Conservation (phyloP, 2,329 filamentous ascomycete species). For the Fusarium incarnatum region DNA sequence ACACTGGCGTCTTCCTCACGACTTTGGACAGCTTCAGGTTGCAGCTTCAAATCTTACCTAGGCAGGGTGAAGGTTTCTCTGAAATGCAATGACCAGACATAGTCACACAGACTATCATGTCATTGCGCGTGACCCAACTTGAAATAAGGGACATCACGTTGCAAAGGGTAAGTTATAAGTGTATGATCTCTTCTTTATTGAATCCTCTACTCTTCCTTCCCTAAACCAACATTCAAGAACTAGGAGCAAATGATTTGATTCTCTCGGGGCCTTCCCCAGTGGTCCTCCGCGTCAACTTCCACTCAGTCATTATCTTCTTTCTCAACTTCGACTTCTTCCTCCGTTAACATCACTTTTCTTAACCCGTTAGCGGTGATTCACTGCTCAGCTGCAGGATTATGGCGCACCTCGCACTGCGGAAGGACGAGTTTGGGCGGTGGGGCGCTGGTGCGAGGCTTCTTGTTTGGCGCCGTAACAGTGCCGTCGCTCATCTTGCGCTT, state of each 20-base stretch:
- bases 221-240: background rate
- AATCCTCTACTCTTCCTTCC: background rate
- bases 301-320: background rate
- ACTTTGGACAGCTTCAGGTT: background rate
- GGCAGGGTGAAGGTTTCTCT: background rate
- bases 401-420: constrained; percentile 1
- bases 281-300: background rate
- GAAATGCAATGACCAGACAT: background rate
- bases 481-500: constrained; percentile 17
- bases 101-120: background rate
- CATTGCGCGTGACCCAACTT: background rate
- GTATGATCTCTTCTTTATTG: background rate
- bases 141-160: background rate
- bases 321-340: background rate
- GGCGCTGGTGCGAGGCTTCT: constrained; percentile 14
- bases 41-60: background rate
- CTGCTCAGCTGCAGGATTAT: background rate
- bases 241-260: background rate
- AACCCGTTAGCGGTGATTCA: background rate
- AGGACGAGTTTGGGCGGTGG: background rate
- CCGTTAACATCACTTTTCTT: background rate
- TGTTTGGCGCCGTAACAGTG: background rate
- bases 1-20: background rate
- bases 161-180: too few relatives aligned
- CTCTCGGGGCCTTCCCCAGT: background rate